Percentiles rank a stretch among this genome's conserved stretches.
Conservation (phyloP, 768 basidiomycete species). For the Hortiboletus flavorubellus region DNA sequence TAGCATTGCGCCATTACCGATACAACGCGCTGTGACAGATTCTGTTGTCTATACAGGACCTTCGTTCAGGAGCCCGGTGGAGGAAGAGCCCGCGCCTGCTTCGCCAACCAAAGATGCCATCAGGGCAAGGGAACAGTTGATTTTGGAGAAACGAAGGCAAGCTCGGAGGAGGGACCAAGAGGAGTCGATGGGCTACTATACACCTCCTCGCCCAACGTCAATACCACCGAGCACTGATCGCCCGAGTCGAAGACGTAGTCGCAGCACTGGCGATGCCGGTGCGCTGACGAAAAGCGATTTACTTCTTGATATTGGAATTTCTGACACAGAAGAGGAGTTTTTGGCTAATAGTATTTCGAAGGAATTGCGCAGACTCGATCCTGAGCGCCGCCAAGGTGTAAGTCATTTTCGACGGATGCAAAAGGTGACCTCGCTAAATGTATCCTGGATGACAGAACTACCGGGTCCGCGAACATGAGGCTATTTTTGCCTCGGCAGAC, state of each 20-base stretch:
- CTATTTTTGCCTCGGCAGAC: conserved; percentile 79
- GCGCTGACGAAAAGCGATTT: conserved; percentile 33
- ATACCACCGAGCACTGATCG: conserved; percentile 36
- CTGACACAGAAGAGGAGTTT: conserved; percentile 47
- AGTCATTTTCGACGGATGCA: conserved; percentile 4
- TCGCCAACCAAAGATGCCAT: conserved; percentile 68
- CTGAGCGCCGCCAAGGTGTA: conserved; percentile 27
- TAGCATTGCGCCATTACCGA: conserved; percentile 23
- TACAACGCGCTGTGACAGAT: conserved; percentile 54
- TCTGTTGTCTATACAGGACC: conserved; percentile 34
- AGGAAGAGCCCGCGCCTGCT: conserved; percentile 34
- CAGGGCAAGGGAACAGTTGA: conserved; percentile 59
- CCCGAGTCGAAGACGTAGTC: conserved; percentile 63
- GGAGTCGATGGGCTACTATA: conserved; percentile 36
- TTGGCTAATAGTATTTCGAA: conserved; percentile 70
- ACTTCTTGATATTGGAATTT: conserved; percentile 38
- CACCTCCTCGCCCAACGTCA: conserved; percentile 28
- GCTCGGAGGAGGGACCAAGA: conserved; percentile 54
- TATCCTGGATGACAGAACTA: conserved; percentile 54
- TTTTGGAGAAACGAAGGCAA: conserved; percentile 66
- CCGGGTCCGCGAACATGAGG: conserved; percentile 74
- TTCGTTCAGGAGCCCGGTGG: conserved; percentile 33
- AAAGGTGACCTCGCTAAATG: background rate
- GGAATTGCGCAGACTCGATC: conserved; percentile 61
- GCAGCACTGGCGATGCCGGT: conserved; percentile 75